A percentile compares a stretch with the other conserved stretches of the same genome.
Evolutionary conservation across 2,329 filamentous ascomycete genomes (phyloP).

Genomic region (Ophiocordyceps camponoti-floridani): DNA sequence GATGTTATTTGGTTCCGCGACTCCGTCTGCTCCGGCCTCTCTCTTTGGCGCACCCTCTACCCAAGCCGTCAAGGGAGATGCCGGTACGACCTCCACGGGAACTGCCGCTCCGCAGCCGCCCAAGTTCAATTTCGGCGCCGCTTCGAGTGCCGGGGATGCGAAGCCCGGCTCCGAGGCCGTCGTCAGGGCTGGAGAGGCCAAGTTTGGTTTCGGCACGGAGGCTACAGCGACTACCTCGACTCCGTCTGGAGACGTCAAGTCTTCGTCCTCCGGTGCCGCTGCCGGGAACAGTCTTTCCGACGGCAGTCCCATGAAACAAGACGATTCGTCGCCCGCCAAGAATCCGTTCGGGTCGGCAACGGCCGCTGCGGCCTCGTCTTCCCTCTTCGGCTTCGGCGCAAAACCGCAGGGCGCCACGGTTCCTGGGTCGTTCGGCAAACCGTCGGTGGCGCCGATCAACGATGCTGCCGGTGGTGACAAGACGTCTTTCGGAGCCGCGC

Average conservation of each 20-base stretch:
- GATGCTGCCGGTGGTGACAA: constrained; percentile 7
- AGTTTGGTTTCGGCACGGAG: neutral
- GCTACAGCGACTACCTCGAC: constrained; percentile 12
- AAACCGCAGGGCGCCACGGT: constrained; percentile 5
- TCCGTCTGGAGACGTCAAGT: constrained; percentile 19
- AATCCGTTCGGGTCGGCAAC: constrained; percentile 12
- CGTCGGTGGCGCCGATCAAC: constrained; percentile 8
- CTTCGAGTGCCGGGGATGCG: constrained; percentile 6
- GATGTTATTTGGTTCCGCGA: constrained; percentile 7
- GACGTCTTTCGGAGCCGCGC: constrained; percentile 19
- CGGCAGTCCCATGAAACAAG: constrained; percentile 25
- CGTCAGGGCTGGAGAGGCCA: no score
- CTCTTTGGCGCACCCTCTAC: constrained; percentile 17
- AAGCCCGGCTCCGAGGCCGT: constrained; percentile 9
- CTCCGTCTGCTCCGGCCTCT: constrained; percentile 10
- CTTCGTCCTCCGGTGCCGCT: constrained; percentile 11
- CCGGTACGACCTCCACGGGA: constrained; percentile 2
- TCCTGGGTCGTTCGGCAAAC: constrained; percentile 19
- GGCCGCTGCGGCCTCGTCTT: constrained; percentile 7
- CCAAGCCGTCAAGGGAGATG: constrained; percentile 5
- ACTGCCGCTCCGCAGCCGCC: constrained; percentile 8
- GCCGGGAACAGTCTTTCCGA: constrained; percentile 16
- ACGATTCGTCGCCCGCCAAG: constrained; percentile 19
- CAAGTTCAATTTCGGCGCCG: constrained; percentile 15
- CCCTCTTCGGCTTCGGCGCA: constrained; percentile 17